Evolutionary conservation across 352 stramenopile species (phyloP).

Genomic region (Thraustochytrium sp.): DNA sequence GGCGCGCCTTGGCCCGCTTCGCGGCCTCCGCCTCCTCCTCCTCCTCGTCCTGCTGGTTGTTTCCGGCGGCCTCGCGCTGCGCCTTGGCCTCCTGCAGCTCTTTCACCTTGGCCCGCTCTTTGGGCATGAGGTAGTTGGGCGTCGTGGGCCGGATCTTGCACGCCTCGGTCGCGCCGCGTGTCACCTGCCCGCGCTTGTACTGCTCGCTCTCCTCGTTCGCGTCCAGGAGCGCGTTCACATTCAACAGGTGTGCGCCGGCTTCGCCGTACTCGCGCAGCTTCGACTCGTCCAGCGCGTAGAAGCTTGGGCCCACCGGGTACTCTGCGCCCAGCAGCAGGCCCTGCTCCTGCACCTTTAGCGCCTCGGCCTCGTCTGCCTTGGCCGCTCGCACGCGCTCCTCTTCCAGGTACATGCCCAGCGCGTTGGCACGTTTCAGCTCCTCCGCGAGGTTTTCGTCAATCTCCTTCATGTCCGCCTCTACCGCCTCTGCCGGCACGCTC

Average conservation of each 20-base stretch:
- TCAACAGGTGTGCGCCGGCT: background rate
- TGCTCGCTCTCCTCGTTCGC: background rate
- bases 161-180: background rate
- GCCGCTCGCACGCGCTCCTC: background rate
- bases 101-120: background rate
- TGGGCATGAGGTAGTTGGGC: constrained; percentile 23
- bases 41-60: background rate
- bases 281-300: background rate
- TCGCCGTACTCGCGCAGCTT: background rate
- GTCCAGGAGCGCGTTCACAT: background rate
- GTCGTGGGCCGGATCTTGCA: constrained; percentile 22
- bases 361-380: background rate
- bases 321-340: constrained; percentile 21
- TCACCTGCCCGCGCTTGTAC: constrained; percentile 29
- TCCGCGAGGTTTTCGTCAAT: background rate
- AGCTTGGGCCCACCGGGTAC: background rate
- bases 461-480: background rate
- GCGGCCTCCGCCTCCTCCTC: background rate
- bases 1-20: background rate
- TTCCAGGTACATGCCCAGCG: background rate
- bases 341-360: background rate
- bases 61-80: background rate
- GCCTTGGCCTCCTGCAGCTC: background rate
- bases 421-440: background rate
- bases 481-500: background rate